Percentiles rank a stretch among this genome's conserved stretches.
phyloP scores from a whole-genome alignment of 108 stramenopile species.

The Skeletonema grethae region DNA sequence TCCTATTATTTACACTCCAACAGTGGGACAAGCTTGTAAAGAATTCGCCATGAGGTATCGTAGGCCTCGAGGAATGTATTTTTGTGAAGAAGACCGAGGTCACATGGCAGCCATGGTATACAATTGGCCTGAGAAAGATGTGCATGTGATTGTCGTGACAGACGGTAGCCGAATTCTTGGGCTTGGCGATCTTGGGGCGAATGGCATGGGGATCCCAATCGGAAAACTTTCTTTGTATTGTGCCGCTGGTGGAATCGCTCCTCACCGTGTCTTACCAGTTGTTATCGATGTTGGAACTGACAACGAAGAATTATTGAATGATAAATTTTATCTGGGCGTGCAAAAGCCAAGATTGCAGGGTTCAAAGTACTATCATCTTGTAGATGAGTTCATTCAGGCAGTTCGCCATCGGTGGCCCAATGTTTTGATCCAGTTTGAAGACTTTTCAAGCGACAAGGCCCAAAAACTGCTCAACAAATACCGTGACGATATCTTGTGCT shows the following conservation, averaged over 20 bases:
- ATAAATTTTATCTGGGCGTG: conserved; percentile 94
- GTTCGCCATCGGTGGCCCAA: conserved; percentile 93
- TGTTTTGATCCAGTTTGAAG: conserved; percentile 97
- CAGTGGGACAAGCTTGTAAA: conserved; percentile 97
- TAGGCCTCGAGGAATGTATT: conserved; percentile 95
- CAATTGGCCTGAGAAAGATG: conserved; percentile 97
- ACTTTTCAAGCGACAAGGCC: conserved; percentile 89
- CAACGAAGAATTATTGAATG: conserved; percentile 88
- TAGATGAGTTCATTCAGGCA: conserved; percentile 97
- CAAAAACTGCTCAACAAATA: conserved; percentile 92
- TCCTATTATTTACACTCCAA: conserved; percentile 98
- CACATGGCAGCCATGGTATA: conserved; percentile 91
- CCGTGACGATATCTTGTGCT: conserved; percentile 86
- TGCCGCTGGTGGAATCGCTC: conserved; percentile 97
- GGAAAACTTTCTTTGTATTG: conserved; percentile 95
- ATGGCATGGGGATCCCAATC: conserved; percentile 96
- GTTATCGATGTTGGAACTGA: conserved; percentile 98
- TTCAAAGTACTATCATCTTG: conserved; percentile 79
- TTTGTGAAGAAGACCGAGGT: conserved; percentile 88
- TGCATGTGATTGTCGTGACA: conserved; percentile 96
- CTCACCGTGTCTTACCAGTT: conserved; percentile 95
- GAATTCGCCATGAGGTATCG: conserved; percentile 80
- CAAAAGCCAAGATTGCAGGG: conserved; percentile 80
- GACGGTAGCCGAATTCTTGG: conserved; percentile 96
- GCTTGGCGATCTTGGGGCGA: conserved; percentile 95